Conservation (phyloP, 2,329 filamentous ascomycete species). For the Aspergillus fructus region DNA sequence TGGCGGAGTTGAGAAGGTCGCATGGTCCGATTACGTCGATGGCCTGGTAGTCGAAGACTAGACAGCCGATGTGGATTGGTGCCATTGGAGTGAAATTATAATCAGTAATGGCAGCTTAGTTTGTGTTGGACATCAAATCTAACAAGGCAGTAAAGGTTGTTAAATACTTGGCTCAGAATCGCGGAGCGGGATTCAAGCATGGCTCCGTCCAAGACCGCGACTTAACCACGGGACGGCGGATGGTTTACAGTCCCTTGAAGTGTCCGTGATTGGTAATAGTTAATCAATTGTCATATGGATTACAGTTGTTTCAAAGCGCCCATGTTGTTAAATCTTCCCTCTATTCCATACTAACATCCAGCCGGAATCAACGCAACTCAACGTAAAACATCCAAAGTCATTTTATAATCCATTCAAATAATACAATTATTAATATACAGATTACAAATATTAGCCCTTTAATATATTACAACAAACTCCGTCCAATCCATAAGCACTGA, state of each 20-base stretch:
- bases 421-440: too few relatives aligned
- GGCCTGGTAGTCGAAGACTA: slow-evolving; percentile 8
- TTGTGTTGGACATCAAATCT: not conserved
- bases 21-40: slow-evolving; percentile 6
- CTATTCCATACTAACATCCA: too few relatives aligned
- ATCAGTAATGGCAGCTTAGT: not conserved
- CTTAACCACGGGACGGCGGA: too few relatives aligned
- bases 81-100: not conserved
- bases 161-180: not conserved
- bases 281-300: too few relatives aligned
- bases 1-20: slow-evolving; percentile 2
- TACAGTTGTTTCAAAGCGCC: too few relatives aligned
- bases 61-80: slow-evolving; percentile 1
- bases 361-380: too few relatives aligned
- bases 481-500: not conserved
- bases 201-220: not conserved
- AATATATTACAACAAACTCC: not conserved
- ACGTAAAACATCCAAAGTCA: too few relatives aligned
- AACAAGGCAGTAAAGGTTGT: not conserved
- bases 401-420: not conserved
- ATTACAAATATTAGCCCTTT: fast-evolving
- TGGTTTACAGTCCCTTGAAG: too few relatives aligned
- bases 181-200: not conserved
- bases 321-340: too few relatives aligned
- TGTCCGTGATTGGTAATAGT: too few relatives aligned